Conservation (phyloP, 768 basidiomycete genomes). For the Hygrophoropsis aurantiaca region DNA sequence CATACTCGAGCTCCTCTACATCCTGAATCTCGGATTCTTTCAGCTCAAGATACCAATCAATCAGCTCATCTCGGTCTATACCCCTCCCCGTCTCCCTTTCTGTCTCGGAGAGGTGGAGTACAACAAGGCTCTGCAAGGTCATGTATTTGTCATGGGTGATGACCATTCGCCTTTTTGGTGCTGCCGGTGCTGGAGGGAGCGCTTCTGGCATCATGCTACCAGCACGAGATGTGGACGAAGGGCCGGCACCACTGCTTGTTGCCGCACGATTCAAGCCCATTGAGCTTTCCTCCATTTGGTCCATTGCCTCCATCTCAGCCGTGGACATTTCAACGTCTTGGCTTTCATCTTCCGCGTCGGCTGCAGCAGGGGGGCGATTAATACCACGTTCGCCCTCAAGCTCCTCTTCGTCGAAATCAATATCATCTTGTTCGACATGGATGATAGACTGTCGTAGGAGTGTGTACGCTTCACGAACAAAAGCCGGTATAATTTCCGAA, state of each 20-base stretch:
- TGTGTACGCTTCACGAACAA: conserved; percentile 94
- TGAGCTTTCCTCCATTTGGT: conserved; percentile 50
- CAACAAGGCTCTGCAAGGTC: conserved; percentile 83
- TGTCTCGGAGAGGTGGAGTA: conserved; percentile 74
- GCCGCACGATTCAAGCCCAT: conserved; percentile 38
- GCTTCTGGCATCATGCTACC: conserved; percentile 27
- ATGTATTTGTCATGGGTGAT: conserved; percentile 98
- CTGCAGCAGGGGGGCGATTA: conserved; percentile 32
- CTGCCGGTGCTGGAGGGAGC: no score
- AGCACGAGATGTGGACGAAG: conserved; percentile 31
- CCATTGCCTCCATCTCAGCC: conserved; percentile 54
- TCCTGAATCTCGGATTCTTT: conserved; percentile 82
- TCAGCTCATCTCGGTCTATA: conserved; percentile 85
- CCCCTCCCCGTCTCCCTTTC: conserved; percentile 78
- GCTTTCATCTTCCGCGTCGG: conserved; percentile 47
- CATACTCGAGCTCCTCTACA: conserved; percentile 85
- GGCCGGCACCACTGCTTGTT: conserved; percentile 29
- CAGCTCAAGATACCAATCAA: conserved; percentile 95
- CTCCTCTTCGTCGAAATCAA: conserved; percentile 96
- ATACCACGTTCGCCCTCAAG: conserved; percentile 53
- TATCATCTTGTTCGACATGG: conserved; percentile 98
- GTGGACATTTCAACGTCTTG: conserved; percentile 66
- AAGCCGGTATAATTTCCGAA: conserved; percentile 91
- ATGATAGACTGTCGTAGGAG: conserved; percentile 97
- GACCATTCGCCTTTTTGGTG: conserved; percentile 73